Conservation (phyloP, 305 asterid genomes). For the Fraxinus velutina region DNA sequence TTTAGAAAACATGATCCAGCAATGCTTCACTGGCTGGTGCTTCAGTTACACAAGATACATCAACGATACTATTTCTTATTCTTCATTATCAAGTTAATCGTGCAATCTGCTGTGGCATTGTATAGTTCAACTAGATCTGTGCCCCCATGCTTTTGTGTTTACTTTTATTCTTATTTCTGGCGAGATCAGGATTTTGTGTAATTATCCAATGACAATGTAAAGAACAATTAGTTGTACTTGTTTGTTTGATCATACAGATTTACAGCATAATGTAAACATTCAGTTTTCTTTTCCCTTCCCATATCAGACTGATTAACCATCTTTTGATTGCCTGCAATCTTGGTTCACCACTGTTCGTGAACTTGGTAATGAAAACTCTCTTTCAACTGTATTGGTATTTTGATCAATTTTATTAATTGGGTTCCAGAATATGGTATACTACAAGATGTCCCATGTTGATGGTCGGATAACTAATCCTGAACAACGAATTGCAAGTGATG, state of each 20-base stretch:
- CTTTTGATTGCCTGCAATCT: conserved; percentile 12
- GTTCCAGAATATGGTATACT: conserved; percentile 91
- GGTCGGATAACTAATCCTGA: conserved; percentile 93
- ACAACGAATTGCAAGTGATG: conserved; percentile 97
- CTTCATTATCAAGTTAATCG: neutral
- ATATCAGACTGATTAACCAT: neutral
- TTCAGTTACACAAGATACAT: neutral
- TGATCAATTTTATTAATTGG: conserved; percentile 18
- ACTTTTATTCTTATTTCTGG: conserved; percentile 14
- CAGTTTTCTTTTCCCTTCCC: conserved; percentile 2
- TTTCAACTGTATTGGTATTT: conserved; percentile 11
- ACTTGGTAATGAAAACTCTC: conserved; percentile 5
- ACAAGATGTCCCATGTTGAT: conserved; percentile 97
- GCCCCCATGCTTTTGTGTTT: conserved; percentile 12
- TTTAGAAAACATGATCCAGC: neutral
- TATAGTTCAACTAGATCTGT: conserved; percentile 5
- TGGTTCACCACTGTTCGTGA: conserved; percentile 17
- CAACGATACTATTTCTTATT: neutral
- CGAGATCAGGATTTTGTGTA: neutral
- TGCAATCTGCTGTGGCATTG: neutral
- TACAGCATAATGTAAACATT: conserved; percentile 11
- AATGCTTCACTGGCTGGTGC: neutral
- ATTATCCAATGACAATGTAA: neutral
- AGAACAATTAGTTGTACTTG: neutral
- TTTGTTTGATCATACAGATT: neutral